Conservation (phyloP, 768 basidiomycete genomes). For the Nidularia sp. region DNA sequence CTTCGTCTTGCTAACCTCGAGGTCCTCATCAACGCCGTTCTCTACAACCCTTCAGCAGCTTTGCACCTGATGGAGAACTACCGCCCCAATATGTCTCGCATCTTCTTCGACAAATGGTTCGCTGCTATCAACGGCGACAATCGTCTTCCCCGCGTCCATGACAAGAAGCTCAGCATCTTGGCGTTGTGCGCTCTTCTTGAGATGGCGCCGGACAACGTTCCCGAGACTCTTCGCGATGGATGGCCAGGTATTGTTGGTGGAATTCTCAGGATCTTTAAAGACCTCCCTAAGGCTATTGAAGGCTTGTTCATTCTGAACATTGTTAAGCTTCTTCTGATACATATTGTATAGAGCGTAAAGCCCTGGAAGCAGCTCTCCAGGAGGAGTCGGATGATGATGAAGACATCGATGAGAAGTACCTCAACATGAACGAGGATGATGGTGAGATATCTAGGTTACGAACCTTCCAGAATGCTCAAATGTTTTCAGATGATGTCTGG, state of each 20-base stretch:
- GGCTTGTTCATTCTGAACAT: slow-evolving; percentile 28
- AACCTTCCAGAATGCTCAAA: background rate
- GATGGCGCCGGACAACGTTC: slow-evolving; percentile 53
- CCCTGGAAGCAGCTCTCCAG: slow-evolving; percentile 40
- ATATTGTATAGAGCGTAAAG: slow-evolving; percentile 48
- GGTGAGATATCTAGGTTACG: slow-evolving; percentile 21
- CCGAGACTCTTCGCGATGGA: slow-evolving; percentile 56
- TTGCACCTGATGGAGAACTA: slow-evolving; percentile 69
- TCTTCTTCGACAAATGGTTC: slow-evolving; percentile 89
- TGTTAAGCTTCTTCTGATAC: background rate
- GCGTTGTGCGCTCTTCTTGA: slow-evolving; percentile 77
- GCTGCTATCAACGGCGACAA: slow-evolving; percentile 56
- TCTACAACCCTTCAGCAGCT: slow-evolving; percentile 79
- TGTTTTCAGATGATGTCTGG: slow-evolving; percentile 73
- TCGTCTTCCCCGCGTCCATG: slow-evolving; percentile 79
- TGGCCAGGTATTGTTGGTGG: slow-evolving; percentile 77
- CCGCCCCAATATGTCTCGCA: slow-evolving; percentile 54
- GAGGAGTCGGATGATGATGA: slow-evolving; percentile 29
- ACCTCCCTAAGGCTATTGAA: slow-evolving; percentile 71
- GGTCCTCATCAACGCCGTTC: slow-evolving; percentile 76
- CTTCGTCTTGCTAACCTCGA: slow-evolving; percentile 78
- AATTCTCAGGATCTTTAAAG: slow-evolving; percentile 70
- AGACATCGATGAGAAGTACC: slow-evolving; percentile 35
- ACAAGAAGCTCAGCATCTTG: slow-evolving; percentile 80
- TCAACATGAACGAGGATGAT: slow-evolving; percentile 61